Evolutionary conservation across 2,329 filamentous ascomycete genomes (phyloP), one percentile per base, ranked within the genome.

Genomic region (Paracoccidioides lutzii): DNA sequence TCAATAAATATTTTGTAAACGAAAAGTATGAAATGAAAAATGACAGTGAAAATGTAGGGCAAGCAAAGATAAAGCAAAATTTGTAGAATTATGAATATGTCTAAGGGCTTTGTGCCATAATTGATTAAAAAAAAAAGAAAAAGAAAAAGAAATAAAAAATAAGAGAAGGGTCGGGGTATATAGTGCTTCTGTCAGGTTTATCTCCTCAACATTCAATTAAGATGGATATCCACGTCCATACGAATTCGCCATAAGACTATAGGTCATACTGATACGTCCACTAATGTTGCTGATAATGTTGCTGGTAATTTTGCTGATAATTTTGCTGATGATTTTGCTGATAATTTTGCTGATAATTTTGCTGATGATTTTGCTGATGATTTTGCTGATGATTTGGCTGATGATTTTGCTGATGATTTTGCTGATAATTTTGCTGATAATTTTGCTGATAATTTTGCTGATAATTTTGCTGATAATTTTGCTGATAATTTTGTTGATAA

Each of bases 401-500:
- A 2, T 48, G 28, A 22, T 22, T 22, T 35, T 35, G 45, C 45
- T 48, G 45, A n/a, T 35, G 33, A n/a, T 48, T 3, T 33, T 48
- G 45, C 45, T 48, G 30, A 6, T 46, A 30, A 5, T 46, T 10
- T 30, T 46, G 44, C 35, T 48, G 45, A 2, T 48, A 32, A 22
- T 22, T 22, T 35, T 35, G 45, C 45, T 48, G 45, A n/a, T 35
- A 33, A n/a, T 48, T 3, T 33, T 48, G 45, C 45, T 48, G 30
- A 6, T 46, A 22, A 12, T 46, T 10, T 30, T 46, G 44, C 35
- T 48, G 45, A 2, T 48, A 32, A 22, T 2, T 22, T 22, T 22
- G 22, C 51, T 71, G 68, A 54, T 58, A 55, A 32, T 60, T 56
- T 44, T 58, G 56, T 46, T 60, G 59, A 52, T 68, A 65, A 52